phyloP scores from a whole-genome alignment of 192 early-diverging fungal genomes.

The Mortierella claussenii region DNA sequence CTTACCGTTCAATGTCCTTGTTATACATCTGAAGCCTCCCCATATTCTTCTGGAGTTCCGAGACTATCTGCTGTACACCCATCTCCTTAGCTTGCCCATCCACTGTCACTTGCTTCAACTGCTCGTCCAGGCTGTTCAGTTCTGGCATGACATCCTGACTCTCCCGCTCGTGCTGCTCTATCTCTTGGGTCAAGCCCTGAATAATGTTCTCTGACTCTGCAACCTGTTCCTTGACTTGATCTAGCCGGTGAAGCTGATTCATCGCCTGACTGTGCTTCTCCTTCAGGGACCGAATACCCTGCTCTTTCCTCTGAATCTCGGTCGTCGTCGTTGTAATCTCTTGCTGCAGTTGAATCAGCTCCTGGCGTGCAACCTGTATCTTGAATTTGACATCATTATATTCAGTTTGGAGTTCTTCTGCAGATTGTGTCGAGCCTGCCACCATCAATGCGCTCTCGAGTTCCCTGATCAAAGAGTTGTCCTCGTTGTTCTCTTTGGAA shows the following conservation, averaged over 20 bases:
- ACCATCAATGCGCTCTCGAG: slow-evolving; percentile 59
- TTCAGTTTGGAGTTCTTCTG: slow-evolving; percentile 75
- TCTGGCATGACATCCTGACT: slow-evolving; percentile 29
- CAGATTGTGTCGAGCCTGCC: slow-evolving; percentile 71
- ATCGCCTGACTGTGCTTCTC: slow-evolving; percentile 54
- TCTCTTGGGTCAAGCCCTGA: slow-evolving; percentile 16
- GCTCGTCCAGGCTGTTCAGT: slow-evolving; percentile 20
- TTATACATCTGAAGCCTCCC: slow-evolving; percentile 45
- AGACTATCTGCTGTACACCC: slow-evolving; percentile 28
- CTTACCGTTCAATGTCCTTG: slow-evolving; percentile 47
- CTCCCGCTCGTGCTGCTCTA: slow-evolving; percentile 34
- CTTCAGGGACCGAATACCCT: slow-evolving; percentile 54
- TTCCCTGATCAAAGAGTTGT: slow-evolving; percentile 6
- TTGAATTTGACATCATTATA: slow-evolving; percentile 58
- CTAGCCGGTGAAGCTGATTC: slow-evolving; percentile 42
- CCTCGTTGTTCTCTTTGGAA: slow-evolving; percentile 17
- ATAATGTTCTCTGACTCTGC: slow-evolving; percentile 54
- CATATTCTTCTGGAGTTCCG: slow-evolving; percentile 47
- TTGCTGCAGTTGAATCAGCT: slow-evolving; percentile 57
- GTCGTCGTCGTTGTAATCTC: slow-evolving; percentile 64
- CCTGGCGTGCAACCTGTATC: slow-evolving; percentile 49
- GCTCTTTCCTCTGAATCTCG: slow-evolving; percentile 66
- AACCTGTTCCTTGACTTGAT: slow-evolving; percentile 54
- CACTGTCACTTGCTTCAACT: not conserved
- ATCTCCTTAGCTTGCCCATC: slow-evolving; percentile 23